A percentile compares a stretch with the other conserved stretches of the same genome.
These are phyloP conservation scores for Williopsis jadinii DNA, from an alignment of 1,139 yeast genomes.

Conservation along the genomic window DNA sequence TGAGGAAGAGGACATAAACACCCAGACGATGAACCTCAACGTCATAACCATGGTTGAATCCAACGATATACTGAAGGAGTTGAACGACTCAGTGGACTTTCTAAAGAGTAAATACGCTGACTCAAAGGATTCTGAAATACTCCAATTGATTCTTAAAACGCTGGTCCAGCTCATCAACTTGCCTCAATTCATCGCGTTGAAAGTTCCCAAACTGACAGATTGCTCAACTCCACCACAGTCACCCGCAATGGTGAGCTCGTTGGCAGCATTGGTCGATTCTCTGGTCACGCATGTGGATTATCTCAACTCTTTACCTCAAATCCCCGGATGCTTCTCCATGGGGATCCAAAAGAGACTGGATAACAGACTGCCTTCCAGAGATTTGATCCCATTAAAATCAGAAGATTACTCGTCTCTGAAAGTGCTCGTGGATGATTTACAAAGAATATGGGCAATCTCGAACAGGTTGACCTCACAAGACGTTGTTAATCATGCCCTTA, in stretches of 20 bases:
- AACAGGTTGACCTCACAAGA: constrained; percentile 28
- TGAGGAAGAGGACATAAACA: constrained; percentile 71
- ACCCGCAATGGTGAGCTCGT: constrained; percentile 8
- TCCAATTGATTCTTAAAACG: constrained; percentile 14
- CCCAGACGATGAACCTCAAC: constrained; percentile 49
- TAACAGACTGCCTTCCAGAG: constrained; percentile 53
- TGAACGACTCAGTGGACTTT: constrained; percentile 8
- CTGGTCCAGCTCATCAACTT: constrained; percentile 13
- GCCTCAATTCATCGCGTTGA: constrained; percentile 12
- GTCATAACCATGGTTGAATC: constrained; percentile 19
- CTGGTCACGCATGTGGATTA: constrained; percentile 13
- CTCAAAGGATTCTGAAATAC: constrained; percentile 14
- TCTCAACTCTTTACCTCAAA: constrained; percentile 21
- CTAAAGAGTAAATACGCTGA: constrained; percentile 7
- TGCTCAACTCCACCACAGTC: constrained; percentile 8
- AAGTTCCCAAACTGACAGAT: constrained; percentile 6
- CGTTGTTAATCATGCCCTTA: constrained; percentile 23
- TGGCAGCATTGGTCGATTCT: constrained; percentile 7
- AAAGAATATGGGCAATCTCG: constrained; percentile 32
- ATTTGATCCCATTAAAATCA: constrained; percentile 27
- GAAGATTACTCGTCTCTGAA: constrained; percentile 22
- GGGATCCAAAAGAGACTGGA: constrained; percentile 43
- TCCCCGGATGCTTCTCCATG: constrained; percentile 45
- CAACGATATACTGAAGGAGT: constrained; percentile 10
- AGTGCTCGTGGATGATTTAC: constrained; percentile 25